Conservation (phyloP, 169 alveolate genomes). For the Plasmodium falciparum region DNA sequence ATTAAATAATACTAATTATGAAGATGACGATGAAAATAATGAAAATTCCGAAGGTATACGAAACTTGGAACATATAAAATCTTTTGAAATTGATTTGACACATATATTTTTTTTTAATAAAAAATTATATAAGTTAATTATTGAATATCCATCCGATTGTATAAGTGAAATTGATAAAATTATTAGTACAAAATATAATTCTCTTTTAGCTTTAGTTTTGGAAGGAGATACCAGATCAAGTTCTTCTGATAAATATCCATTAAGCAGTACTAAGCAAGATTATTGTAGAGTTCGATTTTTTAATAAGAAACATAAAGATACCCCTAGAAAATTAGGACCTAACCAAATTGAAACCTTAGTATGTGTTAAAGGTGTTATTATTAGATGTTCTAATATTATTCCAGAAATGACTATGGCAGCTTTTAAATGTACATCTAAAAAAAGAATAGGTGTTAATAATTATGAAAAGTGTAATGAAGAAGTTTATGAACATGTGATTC, state of each 20-base stretch:
- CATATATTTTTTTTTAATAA: slow-evolving; percentile 91
- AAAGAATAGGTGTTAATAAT: slow-evolving; percentile 84
- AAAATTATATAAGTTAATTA: slow-evolving; percentile 89
- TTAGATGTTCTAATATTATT: slow-evolving; percentile 95
- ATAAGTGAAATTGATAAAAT: slow-evolving; percentile 94
- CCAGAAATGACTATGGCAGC: slow-evolving; percentile 99
- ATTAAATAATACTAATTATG: slow-evolving; percentile 64
- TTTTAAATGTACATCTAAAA: slow-evolving; percentile 95
- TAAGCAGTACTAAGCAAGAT: slow-evolving; percentile 82
- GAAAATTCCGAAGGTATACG: slow-evolving; percentile 40
- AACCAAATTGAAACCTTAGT: slow-evolving; percentile 90
- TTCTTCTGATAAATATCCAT: slow-evolving; percentile 70
- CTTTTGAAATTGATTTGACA: slow-evolving; percentile 89
- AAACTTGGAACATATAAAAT: slow-evolving; percentile 62
- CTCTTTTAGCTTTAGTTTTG: slow-evolving; percentile 78
- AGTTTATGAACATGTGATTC: slow-evolving; percentile 90
- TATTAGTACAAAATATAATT: slow-evolving; percentile 88
- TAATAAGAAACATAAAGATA: slow-evolving; percentile 81
- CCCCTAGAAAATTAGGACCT: slow-evolving; percentile 87
- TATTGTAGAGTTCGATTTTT: slow-evolving; percentile 86
- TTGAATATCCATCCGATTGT: slow-evolving; percentile 95
- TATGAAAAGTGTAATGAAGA: slow-evolving; percentile 90
- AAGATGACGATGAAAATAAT: background rate
- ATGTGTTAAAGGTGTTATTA: slow-evolving; percentile 96
- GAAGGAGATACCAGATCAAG: slow-evolving; percentile 62